A percentile compares a stretch with the other conserved stretches of the same genome.
Conservation (phyloP, 2,329 filamentous ascomycete species). For the Fusarium tricinctum region DNA sequence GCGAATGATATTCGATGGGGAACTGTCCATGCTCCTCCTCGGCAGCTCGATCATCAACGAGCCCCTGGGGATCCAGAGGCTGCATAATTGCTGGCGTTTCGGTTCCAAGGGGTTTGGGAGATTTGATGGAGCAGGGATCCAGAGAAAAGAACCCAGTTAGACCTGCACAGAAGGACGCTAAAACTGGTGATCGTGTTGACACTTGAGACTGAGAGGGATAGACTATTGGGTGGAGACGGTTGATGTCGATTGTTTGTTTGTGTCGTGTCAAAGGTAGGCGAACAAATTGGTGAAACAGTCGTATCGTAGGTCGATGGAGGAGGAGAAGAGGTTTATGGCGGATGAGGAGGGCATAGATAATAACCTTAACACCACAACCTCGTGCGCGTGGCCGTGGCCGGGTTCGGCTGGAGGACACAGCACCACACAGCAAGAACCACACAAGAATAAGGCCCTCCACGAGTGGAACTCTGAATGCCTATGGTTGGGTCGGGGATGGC, state of each 20-base stretch:
- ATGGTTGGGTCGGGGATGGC: background rate
- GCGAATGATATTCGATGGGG: constrained; percentile 45
- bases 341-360: constrained; percentile 18
- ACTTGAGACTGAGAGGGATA: background rate
- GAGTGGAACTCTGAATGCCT: constrained; percentile 9
- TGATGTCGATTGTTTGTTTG: constrained; percentile 7
- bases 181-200: constrained; percentile 24
- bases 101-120: constrained; percentile 44
- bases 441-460: constrained; percentile 6
- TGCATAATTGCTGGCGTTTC: constrained; percentile 52
- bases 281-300: constrained; percentile 2
- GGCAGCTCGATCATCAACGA: constrained; percentile 34
- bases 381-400: constrained; percentile 32
- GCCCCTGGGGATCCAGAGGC: constrained; percentile 46
- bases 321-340: constrained; percentile 19
- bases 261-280: constrained; percentile 6
- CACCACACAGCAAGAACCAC: constrained; percentile 1
- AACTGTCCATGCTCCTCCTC: constrained; percentile 37
- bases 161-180: constrained; percentile 37
- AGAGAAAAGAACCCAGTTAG: constrained; percentile 38
- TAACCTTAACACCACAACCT: constrained; percentile 10
- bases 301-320: constrained; percentile 5
- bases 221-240: constrained; percentile 18
- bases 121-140: constrained; percentile 44
- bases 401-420: constrained; percentile 37